A percentile compares a stretch with the other conserved stretches of the same genome.
phyloP scores from a whole-genome alignment of 2,329 filamentous ascomycete species.

The Alternaria rosae region DNA sequence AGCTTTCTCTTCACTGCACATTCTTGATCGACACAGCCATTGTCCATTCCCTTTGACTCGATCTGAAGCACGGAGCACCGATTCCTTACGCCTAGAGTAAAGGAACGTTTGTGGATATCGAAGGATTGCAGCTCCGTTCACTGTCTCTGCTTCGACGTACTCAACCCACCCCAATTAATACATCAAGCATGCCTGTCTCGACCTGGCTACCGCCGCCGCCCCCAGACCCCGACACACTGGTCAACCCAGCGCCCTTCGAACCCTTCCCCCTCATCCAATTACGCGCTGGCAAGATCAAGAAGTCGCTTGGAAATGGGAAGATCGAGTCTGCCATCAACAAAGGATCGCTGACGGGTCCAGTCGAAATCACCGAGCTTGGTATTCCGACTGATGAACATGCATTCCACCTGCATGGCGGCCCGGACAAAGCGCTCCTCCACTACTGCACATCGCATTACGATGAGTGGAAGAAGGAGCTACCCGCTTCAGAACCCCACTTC shows the following conservation, averaged over 20 bases:
- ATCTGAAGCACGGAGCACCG: not conserved
- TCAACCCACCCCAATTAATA: not conserved
- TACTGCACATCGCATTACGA: conserved; percentile 69
- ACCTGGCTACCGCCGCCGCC: conserved; percentile 31
- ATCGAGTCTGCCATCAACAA: conserved; percentile 66
- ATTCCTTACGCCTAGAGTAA: not conserved
- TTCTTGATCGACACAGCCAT: not conserved
- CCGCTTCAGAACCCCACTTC: conserved; percentile 61
- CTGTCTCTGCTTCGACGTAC: not conserved
- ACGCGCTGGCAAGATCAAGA: conserved; percentile 65
- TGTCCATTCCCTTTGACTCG: not conserved
- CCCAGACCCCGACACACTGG: conserved; percentile 29
- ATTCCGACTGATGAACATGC: conserved; percentile 69
- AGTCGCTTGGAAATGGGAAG: conserved; percentile 60
- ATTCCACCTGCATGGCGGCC: conserved; percentile 66
- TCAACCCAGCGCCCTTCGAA: conserved; percentile 32
- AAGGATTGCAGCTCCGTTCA: not conserved
- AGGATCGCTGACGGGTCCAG: conserved; percentile 51
- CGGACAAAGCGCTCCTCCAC: conserved; percentile 69
- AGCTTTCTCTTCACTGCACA: not conserved
- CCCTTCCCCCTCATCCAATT: conserved; percentile 64
- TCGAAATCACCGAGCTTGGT: conserved; percentile 59
- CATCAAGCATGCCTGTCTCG: conserved; percentile 20
- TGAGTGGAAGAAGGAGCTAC: conserved; percentile 62
- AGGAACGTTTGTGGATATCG: not conserved